Conservation (phyloP, 1,139 yeast genomes). For the Suhomyces bolitotheri region DNA sequence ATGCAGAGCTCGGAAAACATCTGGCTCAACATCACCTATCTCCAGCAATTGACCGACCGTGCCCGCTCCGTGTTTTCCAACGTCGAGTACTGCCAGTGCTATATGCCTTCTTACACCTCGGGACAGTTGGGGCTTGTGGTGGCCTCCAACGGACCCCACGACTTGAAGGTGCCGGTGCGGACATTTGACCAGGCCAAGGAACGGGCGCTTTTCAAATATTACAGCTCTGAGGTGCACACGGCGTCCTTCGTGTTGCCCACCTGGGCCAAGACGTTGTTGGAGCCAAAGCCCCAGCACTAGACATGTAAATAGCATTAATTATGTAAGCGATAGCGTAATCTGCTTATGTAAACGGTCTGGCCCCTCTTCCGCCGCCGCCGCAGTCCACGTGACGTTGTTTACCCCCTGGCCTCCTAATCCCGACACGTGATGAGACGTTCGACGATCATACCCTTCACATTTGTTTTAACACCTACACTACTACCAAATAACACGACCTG, state of each 20-base stretch:
- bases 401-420: background rate
- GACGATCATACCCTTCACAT: constrained; percentile 4
- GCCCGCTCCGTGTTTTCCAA: constrained; percentile 73
- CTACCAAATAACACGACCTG: constrained; percentile 29
- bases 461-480: constrained; percentile 23
- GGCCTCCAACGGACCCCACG: constrained; percentile 63
- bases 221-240: constrained; percentile 68
- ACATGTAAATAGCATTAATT: background rate
- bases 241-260: constrained; percentile 86
- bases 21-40: constrained; percentile 79
- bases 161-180: constrained; percentile 60
- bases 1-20: constrained; percentile 92
- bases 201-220: constrained; percentile 61
- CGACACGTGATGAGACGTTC: constrained; percentile 2
- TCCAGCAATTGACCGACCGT: constrained; percentile 58
- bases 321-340: background rate
- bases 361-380: too few relatives aligned
- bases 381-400: background rate
- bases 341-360: too few relatives aligned
- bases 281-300: too few relatives aligned
- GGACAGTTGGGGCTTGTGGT: constrained; percentile 91
- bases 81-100: constrained; percentile 80
- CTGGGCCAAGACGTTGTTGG: constrained; percentile 61
- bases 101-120: constrained; percentile 94
- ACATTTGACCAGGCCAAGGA: constrained; percentile 47